Evolutionary conservation across 108 stramenopile species (phyloP), one percentile per base, ranked within the genome.

Genomic region (Nannochloropsis gaditana): DNA sequence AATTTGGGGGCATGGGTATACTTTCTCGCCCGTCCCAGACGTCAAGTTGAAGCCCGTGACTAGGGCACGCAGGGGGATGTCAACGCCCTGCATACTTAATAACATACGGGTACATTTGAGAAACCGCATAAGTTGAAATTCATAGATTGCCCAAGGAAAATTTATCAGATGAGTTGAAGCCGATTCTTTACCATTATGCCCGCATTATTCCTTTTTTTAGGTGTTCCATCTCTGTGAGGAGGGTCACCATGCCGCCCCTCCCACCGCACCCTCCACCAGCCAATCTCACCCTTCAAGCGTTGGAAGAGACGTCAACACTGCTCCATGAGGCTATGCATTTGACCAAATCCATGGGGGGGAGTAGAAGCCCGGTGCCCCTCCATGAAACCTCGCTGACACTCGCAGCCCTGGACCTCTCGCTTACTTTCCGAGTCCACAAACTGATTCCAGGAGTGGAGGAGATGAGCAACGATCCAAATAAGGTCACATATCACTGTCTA

Each of bases 251-350:
- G 59, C 59, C 59, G n/a, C 3, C 15, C n/a, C 59, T 15, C 59
- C 19, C 8, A 15, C n/a, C 59, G 59, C 59, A n/a, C n/a, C 59
- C 59, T n/a, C 59, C 59, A 73, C 59, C 59, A 3, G 15, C 59
- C 59, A 73, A 73, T n/a, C 59, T 73, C 19, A 73, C 59, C 59
- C n/a, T 73, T 15, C 59, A 73, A 6, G 59, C 59, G 19, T 73
- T 73, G 59, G 59, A 73, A 73, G 59, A 73, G n/a, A 73, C 59
- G 19, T 73, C 59, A 73, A n/a, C 59, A n/a, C n/a, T 73, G 59
- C 6, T 73, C 19, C 59, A 73, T 73, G 59, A 73, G 59, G 59
- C 59, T 73, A 73, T 73, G 59, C 4, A 73, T 73, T n/a, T 73
- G 59, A 73, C 59, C 4, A 73, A 73, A 73, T 15, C 59, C n/a